Base-by-base conservation (phyloP, 1,284 basidiomycete species). In the Cryptococcus sp. region DNA sequence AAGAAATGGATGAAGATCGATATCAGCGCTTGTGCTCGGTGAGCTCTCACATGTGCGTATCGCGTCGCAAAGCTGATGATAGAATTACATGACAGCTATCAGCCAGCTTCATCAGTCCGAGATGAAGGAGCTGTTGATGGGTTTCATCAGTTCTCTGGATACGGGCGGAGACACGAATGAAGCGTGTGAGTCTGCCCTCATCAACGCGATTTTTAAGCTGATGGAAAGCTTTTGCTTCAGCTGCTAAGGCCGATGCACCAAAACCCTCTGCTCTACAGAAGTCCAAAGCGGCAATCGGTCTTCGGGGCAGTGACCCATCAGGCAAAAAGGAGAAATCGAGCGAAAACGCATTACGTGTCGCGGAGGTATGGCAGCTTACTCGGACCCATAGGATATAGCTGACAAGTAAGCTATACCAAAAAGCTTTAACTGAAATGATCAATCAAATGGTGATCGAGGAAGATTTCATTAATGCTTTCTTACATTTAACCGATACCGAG, bases 11-110 rank as follows among this genome's bases (percentile, higher is more conserved):
- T 53, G 88, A 92, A 69, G 76, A 74, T 48, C 73, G 85, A 24
- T 96, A 94, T 71, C 86, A 84, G 41, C 88, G 87, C 66, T 75
- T 94, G 31, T 96, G 91, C 67, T 87, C 85, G 46, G 91, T 94
- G 67, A 54, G 87, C 79, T 13, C 45, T 10, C 16, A 2, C 21
- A 9, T 16, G 16, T 34, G 16, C 18, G 36, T 7, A 19, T 19
- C 7, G 18, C 7, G 18, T 4, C 14, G 36, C 16, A 9, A 39
- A n/a, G 36, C 36, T 39, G 36, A 39, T 19, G 36, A n/a, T 63
- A 94, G 91, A 83, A 85, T 7, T 96, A 96, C 75, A 93, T 94
- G 63, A 86, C 88, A 2, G 82, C 86, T 1, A 80, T 84, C 31
- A 91, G 88, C 67, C 84, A 85, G 44, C 77, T 96, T 24, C 88